These are phyloP conservation scores for Xerocomellus dryophilus DNA, from an alignment of 768 basidiomycete genomes.

Conservation along the genomic window DNA sequence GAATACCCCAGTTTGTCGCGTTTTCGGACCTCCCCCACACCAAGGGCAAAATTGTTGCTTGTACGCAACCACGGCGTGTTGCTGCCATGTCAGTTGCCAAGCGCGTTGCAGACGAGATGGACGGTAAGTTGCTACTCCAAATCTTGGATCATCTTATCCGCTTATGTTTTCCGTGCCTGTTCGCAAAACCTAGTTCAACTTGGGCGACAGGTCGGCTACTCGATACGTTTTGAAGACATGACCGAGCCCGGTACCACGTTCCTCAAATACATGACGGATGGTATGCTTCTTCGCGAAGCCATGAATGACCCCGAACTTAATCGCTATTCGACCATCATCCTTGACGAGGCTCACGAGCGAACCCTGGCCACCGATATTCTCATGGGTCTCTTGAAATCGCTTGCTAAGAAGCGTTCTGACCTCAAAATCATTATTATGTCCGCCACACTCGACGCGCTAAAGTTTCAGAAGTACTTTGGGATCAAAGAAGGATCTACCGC, in stretches of 20 bases:
- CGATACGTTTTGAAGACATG: slow-evolving; percentile 93
- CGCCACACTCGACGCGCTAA: slow-evolving; percentile 93
- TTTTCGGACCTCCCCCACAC: slow-evolving; percentile 91
- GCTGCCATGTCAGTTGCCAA: slow-evolving; percentile 98
- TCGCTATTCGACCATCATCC: slow-evolving; percentile 95
- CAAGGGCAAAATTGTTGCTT: slow-evolving; percentile 88
- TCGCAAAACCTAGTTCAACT: slow-evolving; percentile 62
- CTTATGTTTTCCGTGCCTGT: slow-evolving; percentile 7
- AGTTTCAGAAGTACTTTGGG: slow-evolving; percentile 94
- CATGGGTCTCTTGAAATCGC: slow-evolving; percentile 90
- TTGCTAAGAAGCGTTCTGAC: slow-evolving; percentile 78
- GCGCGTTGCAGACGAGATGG: slow-evolving; percentile 99
- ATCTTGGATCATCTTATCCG: background rate
- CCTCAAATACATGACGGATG: slow-evolving; percentile 99
- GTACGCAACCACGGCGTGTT: slow-evolving; percentile 94
- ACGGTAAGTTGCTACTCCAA: slow-evolving; percentile 56
- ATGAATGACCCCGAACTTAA: slow-evolving; percentile 92
- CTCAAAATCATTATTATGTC: slow-evolving; percentile 99
- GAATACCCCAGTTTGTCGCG: slow-evolving; percentile 95
- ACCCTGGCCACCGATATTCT: slow-evolving; percentile 97
- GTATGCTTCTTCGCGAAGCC: slow-evolving; percentile 97
- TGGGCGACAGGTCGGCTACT: slow-evolving; percentile 94
- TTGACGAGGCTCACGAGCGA: slow-evolving; percentile 98
- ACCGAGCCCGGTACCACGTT: slow-evolving; percentile 86
- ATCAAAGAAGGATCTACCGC: slow-evolving; percentile 44